Evolutionary conservation across 306 rosid genomes (phyloP).

Genomic region (Lathyrus oleraceus): DNA sequence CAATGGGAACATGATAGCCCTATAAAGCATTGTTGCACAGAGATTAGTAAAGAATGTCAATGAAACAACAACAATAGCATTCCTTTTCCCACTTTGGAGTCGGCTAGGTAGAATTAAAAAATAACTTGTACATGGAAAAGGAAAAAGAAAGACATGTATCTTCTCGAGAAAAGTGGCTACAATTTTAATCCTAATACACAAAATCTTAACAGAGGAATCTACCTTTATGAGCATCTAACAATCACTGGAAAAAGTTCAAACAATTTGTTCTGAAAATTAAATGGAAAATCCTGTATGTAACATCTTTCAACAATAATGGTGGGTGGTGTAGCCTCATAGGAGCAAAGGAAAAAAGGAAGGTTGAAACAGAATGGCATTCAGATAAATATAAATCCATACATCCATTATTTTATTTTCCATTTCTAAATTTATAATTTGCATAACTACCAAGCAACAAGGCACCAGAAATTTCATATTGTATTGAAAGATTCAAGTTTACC

Average conservation of each 20-base stretch:
- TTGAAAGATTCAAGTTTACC: conserved; percentile 18
- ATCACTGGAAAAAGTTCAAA: neutral
- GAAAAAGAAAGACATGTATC: neutral
- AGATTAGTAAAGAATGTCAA: conserved; percentile 32
- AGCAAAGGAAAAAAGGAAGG: neutral
- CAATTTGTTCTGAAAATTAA: conserved; percentile 10
- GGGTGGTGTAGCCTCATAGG: neutral
- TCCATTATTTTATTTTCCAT: conserved; percentile 6
- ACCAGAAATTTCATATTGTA: neutral
- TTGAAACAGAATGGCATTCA: neutral
- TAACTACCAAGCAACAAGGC: conserved; percentile 18
- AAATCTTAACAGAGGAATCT: neutral
- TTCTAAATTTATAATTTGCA: conserved; percentile 25
- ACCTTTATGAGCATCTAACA: neutral
- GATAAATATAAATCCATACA: conserved; percentile 25
- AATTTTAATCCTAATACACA: conserved; percentile 11
- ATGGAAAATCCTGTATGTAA: conserved; percentile 16
- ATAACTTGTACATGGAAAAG: conserved; percentile 10
- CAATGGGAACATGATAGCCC: conserved; percentile 40
- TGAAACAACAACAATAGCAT: conserved; percentile 24
- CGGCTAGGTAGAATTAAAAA: neutral
- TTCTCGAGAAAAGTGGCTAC: conserved; percentile 5
- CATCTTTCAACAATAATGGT: conserved; percentile 1
- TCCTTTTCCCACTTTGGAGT: neutral
- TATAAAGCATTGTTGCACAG: conserved; percentile 35